phyloP scores from a whole-genome alignment of 495 filamentous ascomycete species.

The Penicillium goetzii region DNA sequence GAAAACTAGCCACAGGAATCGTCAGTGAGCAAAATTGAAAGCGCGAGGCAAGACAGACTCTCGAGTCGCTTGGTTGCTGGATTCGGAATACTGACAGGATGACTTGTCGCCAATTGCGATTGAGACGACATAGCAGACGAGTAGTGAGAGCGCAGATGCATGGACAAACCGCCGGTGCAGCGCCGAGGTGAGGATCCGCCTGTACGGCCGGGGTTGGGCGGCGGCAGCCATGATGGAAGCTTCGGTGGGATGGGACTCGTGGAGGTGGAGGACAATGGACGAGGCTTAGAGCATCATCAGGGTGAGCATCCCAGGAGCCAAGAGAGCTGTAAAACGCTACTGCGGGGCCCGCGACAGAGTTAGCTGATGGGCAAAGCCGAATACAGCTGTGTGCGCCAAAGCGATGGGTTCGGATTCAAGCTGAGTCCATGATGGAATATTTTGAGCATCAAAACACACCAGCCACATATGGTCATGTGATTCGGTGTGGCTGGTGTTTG shows the following conservation, averaged over 20 bases:
- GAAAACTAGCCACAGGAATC: conserved; percentile 55
- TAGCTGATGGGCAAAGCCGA: conserved; percentile 14
- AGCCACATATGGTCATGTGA: conserved; percentile 43
- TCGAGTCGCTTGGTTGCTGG: background rate
- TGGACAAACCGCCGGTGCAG: conserved; percentile 84
- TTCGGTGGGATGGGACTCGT: conserved; percentile 36
- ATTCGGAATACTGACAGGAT: conserved; percentile 57
- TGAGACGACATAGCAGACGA: conserved; percentile 74
- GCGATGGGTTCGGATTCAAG: conserved; percentile 19
- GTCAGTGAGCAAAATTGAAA: conserved; percentile 3
- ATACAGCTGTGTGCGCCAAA: conserved; percentile 14
- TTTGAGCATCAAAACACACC: conserved; percentile 50
- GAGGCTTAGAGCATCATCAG: conserved; percentile 45
- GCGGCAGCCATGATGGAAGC: conserved; percentile 52
- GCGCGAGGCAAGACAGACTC: background rate
- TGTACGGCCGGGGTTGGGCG: conserved; percentile 63
- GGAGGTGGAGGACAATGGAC: conserved; percentile 30
- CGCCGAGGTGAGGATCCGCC: conserved; percentile 87
- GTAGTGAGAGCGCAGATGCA: conserved; percentile 66
- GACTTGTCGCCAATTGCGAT: conserved; percentile 71
- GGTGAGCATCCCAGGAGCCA: conserved; percentile 20
- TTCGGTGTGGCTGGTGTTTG: conserved; percentile 4
- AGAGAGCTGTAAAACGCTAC: conserved; percentile 13
- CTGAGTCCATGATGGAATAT: conserved; percentile 30
- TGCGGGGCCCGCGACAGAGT: conserved; percentile 10